Evolutionary conservation across 352 stramenopile genomes (phyloP), one percentile per base, ranked within the genome.

Genomic region (Pythium dissimile): DNA sequence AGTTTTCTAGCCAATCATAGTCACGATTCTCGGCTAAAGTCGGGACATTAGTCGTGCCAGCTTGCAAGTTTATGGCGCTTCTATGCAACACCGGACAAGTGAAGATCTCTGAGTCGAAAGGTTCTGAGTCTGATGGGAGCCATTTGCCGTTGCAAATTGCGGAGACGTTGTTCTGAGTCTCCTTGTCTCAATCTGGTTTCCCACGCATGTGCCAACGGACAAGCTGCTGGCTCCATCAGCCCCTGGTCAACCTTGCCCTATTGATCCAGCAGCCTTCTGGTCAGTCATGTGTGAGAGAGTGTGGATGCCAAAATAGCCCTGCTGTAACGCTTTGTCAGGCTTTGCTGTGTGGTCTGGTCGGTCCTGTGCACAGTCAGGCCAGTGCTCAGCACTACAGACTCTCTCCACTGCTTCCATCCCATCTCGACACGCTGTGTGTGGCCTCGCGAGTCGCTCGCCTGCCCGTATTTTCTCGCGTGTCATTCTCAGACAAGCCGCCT

Each of bases 401-500:
- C n/a, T n/a, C n/a, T n/a, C n/a, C n/a, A n/a, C n/a, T n/a, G n/a
- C n/a, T n/a, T n/a, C n/a, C n/a, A n/a, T n/a, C 34, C 5, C 12
- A 16, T 41, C 34, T 41, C 34, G 16, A 12, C 34, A 41, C 20
- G 31, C 31, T 13, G 13, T 13, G 31, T 37, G 12, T 16, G 34
- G 20, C 34, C 16, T 16, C 12, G 34, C 34, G 20, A 16, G 16
- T 41, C 34, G 34, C 20, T 34, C 21, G 21, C 20, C 26, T 31
- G 42, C n/a, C 13, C 31, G 21, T 48, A 6, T 48, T 48, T 48
- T 48, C 42, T 20, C 42, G 20, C 21, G 46, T 21, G 47, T 21
- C 47, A 54, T 54, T 45, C 31, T 21, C 30, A 35, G 34, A 54
- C 49, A 56, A 27, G 26, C 49, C 49, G 35, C 8, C 37, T 48